Base-by-base conservation (phyloP, 352 stramenopile genomes). In the Phytopythium vexans region DNA sequence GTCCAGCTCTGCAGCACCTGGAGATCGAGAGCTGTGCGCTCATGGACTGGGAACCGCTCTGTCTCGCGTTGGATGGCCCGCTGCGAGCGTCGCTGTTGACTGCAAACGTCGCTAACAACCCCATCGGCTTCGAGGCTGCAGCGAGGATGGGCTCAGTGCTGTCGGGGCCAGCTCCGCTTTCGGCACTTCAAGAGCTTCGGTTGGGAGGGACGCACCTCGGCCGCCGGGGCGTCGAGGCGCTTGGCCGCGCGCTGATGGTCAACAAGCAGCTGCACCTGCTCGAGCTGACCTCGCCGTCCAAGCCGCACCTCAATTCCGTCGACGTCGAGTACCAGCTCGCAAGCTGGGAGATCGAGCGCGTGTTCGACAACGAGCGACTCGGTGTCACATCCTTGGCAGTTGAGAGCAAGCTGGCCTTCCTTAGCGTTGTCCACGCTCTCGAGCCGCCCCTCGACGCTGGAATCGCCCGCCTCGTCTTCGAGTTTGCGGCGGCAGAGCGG, bases 351-450 rank as follows among this genome's bases (percentile, higher is more conserved):
- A 12, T 55, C 10, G 39, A 48, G 3, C 0, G 9, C 27, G 11
- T 32, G 14, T 40, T 39, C 33, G 38, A 55, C 11, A 31, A 11
- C 15, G 49, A 55, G 31, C n/a, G 40, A 11, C 32, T 56, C 9
- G 39, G 5, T 4, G 8, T 15, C 10, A 31, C 10, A 4, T 8
- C 41, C n/a, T 7, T 56, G n/a, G 10, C 40, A 1, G 12, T 43
- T 31, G 0, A 5, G 12, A 45, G 40, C n/a, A 56, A 56, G 41
- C 41, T 56, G 14, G 50, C 50, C 7, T 56, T 56, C 15, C 50
- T 56, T 4, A 56, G 50, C 12, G 50, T 40, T 35, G 21, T 56
- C 27, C 32, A 31, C 21, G 11, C 6, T 5, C 34, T n/a, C 5
- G 10, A 10, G 4, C 16, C 8, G 21, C 7, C 48, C 1, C 15